These are phyloP conservation scores for Claviceps lovelessii DNA, from an alignment of 2,329 filamentous ascomycete species.

Conservation along the genomic window DNA sequence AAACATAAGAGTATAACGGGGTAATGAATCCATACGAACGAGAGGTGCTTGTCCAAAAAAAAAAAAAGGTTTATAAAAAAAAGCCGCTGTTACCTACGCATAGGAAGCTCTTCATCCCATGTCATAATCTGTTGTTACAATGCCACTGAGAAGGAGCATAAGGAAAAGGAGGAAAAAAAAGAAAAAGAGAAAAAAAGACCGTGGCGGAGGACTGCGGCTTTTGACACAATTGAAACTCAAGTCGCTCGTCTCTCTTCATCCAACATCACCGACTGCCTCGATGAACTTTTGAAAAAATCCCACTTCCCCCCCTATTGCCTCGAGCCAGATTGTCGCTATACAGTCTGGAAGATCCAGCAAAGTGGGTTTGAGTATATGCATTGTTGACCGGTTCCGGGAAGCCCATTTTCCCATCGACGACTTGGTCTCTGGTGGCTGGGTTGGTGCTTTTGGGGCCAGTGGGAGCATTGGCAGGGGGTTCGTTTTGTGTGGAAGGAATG, in stretches of 20 bases:
- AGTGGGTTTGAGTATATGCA: conserved; percentile 9
- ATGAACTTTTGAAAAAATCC: conserved; percentile 12
- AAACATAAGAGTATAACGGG: no score
- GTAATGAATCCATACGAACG: no score
- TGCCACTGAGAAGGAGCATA: no score
- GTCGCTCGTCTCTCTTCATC: not conserved
- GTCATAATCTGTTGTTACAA: no score
- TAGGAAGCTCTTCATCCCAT: no score
- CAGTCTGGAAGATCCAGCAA: conserved; percentile 24
- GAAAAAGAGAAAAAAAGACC: not conserved
- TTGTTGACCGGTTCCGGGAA: conserved; percentile 35
- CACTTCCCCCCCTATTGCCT: conserved; percentile 12
- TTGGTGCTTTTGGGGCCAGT: conserved; percentile 17
- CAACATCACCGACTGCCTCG: not conserved
- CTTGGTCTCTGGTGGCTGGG: conserved; percentile 18
- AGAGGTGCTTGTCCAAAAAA: no score
- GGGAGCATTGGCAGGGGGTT: conserved; percentile 18
- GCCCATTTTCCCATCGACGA: conserved; percentile 40
- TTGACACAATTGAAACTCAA: no score
- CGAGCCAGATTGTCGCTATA: conserved; percentile 37
- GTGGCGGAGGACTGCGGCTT: no score
- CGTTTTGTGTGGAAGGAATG: conserved; percentile 12
- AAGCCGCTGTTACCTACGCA: no score
- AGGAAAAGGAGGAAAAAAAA: not conserved
- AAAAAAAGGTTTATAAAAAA: no score